Percentiles rank a stretch among this genome's conserved stretches.
These are phyloP conservation scores for Debaryomyces prosopidis DNA, from an alignment of 805 yeast genomes.

Conservation along the genomic window DNA sequence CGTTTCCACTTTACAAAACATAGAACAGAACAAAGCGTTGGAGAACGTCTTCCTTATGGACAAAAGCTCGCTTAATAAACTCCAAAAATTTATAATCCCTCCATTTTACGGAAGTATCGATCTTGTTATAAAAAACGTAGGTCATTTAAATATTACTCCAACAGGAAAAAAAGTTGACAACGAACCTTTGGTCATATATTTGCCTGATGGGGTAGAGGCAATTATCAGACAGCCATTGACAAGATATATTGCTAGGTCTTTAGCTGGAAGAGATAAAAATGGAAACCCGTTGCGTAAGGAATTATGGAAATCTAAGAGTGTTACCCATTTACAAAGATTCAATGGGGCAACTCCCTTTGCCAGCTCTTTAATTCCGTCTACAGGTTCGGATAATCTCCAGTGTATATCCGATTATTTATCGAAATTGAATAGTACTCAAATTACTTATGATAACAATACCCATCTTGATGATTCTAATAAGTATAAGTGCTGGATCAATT, in stretches of 20 bases:
- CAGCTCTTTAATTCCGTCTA: slow-evolving; percentile 15
- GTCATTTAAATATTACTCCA: slow-evolving; percentile 60
- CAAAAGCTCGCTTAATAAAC: slow-evolving; percentile 20
- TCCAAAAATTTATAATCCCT: slow-evolving; percentile 56
- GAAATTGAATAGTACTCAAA: background rate
- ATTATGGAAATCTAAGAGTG: slow-evolving; percentile 18
- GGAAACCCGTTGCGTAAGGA: slow-evolving; percentile 23
- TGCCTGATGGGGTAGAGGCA: slow-evolving; percentile 56
- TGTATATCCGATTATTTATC: slow-evolving; percentile 4
- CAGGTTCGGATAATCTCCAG: background rate
- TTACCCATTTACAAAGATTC: slow-evolving; percentile 16
- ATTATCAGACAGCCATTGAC: slow-evolving; percentile 55
- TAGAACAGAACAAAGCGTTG: slow-evolving; percentile 14
- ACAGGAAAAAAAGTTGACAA: slow-evolving; percentile 44
- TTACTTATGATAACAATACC: slow-evolving; percentile 6
- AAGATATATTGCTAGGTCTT: slow-evolving; percentile 35
- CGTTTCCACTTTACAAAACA: slow-evolving; percentile 12
- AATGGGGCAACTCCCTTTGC: slow-evolving; percentile 14
- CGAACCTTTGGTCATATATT: slow-evolving; percentile 40
- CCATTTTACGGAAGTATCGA: slow-evolving; percentile 72
- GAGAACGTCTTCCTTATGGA: slow-evolving; percentile 16
- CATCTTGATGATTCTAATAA: slow-evolving; percentile 9
- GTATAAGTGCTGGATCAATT: slow-evolving; percentile 12
- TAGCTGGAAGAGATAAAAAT: slow-evolving; percentile 28
- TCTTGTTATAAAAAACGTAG: slow-evolving; percentile 63